Evolutionary conservation across 495 filamentous ascomycete species (phyloP), one percentile per base, ranked within the genome.

Genomic region (Gamarada debralockiae): DNA sequence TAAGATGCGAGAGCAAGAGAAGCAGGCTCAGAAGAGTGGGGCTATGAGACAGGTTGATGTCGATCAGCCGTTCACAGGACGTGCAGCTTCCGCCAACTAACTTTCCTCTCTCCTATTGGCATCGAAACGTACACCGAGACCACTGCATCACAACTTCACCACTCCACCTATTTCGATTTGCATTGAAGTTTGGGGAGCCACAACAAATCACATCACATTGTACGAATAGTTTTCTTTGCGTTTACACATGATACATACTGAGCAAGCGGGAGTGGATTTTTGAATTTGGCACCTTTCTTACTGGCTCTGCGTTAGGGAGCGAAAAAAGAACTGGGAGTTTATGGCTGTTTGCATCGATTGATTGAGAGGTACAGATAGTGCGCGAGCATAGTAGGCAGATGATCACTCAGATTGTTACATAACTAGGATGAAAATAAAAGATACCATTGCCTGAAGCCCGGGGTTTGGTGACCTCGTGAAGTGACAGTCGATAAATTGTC

Each of bases 151-250:
- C 29, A 9, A 29, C 20, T 5, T 15, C n/a, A 20, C 31, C 10
- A 15, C 17, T n/a, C 45, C 31, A 38, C 29, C 29, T 38, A 25
- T 17, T 50, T 6, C 15, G 33, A 2, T 2, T 2, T 1, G 5
- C 33, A 5, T 12, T 13, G 33, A 36, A 2, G 37, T n/a, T 40
- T 15, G n/a, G 37, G 17, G 13, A 18, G 9, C 10, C 8, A 18
- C n/a, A 8, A 43, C 48, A 15, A 29, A 47, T 36, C 34, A 33
- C 45, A 43, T 25, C 41, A 53, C 50, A 46, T 48, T 55, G 52
- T 48, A 55, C 31, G 17, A 55, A 41, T 41, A 48, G 8, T 48
- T 55, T 33, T 25, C 41, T 34, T 48, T 52, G 18, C 38, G 20
- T 34, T 48, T 1, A 34, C 25, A 34, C 15, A 20, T 8, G 24